Conservation (phyloP, 257 asterid genomes). For the Fraxinus quadrangulata region DNA sequence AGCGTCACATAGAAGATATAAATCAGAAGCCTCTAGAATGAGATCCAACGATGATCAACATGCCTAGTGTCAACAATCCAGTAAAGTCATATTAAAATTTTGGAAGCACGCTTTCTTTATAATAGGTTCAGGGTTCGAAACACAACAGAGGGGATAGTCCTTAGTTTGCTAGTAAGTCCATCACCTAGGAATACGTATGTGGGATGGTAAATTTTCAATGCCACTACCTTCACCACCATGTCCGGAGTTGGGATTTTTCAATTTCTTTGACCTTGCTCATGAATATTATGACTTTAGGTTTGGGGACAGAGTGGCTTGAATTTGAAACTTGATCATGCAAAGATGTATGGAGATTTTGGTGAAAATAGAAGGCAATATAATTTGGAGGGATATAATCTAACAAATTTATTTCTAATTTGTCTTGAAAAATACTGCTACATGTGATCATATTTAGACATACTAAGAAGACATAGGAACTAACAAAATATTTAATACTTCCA, state of each 20-base stretch:
- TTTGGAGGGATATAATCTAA: not conserved
- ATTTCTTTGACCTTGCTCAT: constrained; percentile 76
- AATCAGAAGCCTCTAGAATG: too few relatives aligned
- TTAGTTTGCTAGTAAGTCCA: constrained; percentile 62
- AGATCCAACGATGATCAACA: too few relatives aligned
- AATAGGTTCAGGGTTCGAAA: too few relatives aligned
- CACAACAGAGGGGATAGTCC: constrained; percentile 34
- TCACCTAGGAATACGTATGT: constrained; percentile 46
- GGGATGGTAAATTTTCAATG: constrained; percentile 66
- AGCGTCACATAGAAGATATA: too few relatives aligned
- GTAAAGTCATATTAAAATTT: too few relatives aligned
- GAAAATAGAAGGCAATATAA: not conserved
- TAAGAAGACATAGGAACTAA: not conserved
- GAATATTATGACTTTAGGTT: constrained; percentile 70
- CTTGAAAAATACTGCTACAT: not conserved
- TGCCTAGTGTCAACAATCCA: too few relatives aligned
- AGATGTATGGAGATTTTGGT: constrained; percentile 34
- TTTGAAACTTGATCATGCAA: constrained; percentile 33
- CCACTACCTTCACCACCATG: constrained; percentile 82
- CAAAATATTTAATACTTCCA: not conserved
- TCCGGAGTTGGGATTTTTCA: constrained; percentile 73
- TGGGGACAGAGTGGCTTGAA: constrained; percentile 43
- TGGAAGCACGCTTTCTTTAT: too few relatives aligned
- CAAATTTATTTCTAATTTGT: too few relatives aligned
- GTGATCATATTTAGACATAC: not conserved